phyloP scores from a whole-genome alignment of 305 asterid genomes.

The Ruellia speciosa region DNA sequence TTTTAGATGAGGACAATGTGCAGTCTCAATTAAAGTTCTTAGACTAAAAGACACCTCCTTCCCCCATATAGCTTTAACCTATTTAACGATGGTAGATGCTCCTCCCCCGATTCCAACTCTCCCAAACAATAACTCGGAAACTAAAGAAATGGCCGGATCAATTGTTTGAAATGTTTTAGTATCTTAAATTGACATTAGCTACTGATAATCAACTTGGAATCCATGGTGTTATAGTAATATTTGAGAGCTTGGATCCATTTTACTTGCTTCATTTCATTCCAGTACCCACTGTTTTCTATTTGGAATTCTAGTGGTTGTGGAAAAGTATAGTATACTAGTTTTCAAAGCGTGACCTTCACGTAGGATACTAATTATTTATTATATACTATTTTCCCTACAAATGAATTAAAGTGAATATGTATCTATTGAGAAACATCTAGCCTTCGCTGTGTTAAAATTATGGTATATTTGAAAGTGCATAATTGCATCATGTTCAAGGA shows the following conservation, averaged over 20 bases:
- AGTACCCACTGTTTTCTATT: neutral
- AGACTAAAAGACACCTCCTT: too few relatives aligned
- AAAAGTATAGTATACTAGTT: neutral
- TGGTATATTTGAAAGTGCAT: too few relatives aligned
- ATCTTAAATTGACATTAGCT: neutral
- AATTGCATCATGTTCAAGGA: neutral
- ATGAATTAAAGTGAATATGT: conserved; percentile 7
- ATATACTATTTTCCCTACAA: neutral
- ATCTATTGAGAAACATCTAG: too few relatives aligned
- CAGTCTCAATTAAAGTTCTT: neutral
- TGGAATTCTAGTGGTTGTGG: neutral
- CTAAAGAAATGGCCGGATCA: neutral
- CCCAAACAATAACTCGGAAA: neutral
- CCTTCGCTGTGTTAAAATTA: too few relatives aligned
- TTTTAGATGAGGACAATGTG: conserved; percentile 8
- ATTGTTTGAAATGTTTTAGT: conserved; percentile 1
- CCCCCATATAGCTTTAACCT: too few relatives aligned
- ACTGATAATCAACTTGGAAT: neutral
- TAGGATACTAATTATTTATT: neutral
- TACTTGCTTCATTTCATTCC: neutral
- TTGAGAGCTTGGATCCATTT: conserved; percentile 1
- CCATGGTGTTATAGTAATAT: neutral
- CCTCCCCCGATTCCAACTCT: neutral
- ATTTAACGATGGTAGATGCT: neutral
- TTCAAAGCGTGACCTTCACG: conserved; percentile 1